Base-by-base conservation (phyloP, 305 asterid genomes). In the Solanum hybrid region DNA sequence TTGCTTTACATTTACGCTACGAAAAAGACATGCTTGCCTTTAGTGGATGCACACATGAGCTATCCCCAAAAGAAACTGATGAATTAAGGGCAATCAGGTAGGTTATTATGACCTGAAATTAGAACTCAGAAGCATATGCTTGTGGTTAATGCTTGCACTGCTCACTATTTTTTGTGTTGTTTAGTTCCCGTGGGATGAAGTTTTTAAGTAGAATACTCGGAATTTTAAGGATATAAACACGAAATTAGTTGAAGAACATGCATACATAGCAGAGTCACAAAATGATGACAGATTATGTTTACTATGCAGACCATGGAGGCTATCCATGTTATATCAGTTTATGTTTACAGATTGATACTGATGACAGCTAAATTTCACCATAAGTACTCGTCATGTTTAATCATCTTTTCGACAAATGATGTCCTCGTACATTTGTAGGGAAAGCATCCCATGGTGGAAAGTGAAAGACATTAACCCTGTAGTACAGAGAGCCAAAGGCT, bases 21-120 rank as follows among this genome's bases (percentile, higher is more conserved):
- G 99, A 97, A 90, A 95, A 97, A 92, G 99, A 97, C 93, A 96
- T 97, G 99, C 99, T 97, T 91, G 97, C 99, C 77, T 97, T 95
- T 81, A 96, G 99, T 93, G 99, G 99, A 90, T 97, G 99, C 93
- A 96, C 99, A 77, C 98, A 97, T 73, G 96, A 94, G 92, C 93
- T 97, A 92, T 92, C 96, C 86, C 92, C 92, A 51, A 95, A 95
- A 94, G 98, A 97, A 94, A 98, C 99, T 35, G 96, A 95, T 81
- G 99, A 97, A 90, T 94, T 97, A 73, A 95, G 90, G 93, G 90
- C 90, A 91, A 95, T 97, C 91, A 97, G 99, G 99, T 95, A 93
- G 37, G 90, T 81, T 42, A 26, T 82, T 14, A 39, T 40, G 69
- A 26, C 36, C 33, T 16, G 69, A 40, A 81, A 42, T 3, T 42